Evolutionary conservation across 306 rosid genomes (phyloP).

Genomic region (Prunus mongolica): DNA sequence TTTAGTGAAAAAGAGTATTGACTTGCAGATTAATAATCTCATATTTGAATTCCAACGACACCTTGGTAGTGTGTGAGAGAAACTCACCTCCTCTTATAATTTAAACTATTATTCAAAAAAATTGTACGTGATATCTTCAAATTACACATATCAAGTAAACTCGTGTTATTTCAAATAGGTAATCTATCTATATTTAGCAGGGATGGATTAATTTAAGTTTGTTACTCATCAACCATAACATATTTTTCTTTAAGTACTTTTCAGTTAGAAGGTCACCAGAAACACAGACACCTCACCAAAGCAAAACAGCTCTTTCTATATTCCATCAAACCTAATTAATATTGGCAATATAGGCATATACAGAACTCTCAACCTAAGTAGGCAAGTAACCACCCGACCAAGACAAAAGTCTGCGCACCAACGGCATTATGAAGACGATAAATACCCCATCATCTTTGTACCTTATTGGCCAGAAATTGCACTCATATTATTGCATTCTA

Average conservation of each 20-base stretch:
- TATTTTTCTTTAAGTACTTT: slow-evolving; percentile 13
- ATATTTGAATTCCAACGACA: no score
- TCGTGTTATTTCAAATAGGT: no score
- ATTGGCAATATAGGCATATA: not conserved
- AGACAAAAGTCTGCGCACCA: not conserved
- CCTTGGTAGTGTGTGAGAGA: no score
- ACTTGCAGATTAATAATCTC: no score
- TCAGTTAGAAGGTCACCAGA: slow-evolving; percentile 50
- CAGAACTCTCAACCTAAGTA: slow-evolving; percentile 14
- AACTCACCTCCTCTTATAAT: no score
- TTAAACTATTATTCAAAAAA: no score
- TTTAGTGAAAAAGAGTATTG: no score
- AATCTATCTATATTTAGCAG: not conserved
- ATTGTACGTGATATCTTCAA: no score
- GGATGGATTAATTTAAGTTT: not conserved
- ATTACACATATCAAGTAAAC: not conserved
- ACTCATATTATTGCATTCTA: not conserved
- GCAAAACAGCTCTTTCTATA: slow-evolving; percentile 6
- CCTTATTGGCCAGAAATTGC: not conserved
- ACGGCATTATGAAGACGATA: not conserved
- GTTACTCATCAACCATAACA: slow-evolving; percentile 10
- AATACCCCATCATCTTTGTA: not conserved
- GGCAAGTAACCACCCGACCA: not conserved
- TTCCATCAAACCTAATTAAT: not conserved
- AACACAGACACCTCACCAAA: slow-evolving; percentile 48